Evolutionary conservation across 306 rosid genomes (phyloP).

Genomic region (Acacia melanoxylon): DNA sequence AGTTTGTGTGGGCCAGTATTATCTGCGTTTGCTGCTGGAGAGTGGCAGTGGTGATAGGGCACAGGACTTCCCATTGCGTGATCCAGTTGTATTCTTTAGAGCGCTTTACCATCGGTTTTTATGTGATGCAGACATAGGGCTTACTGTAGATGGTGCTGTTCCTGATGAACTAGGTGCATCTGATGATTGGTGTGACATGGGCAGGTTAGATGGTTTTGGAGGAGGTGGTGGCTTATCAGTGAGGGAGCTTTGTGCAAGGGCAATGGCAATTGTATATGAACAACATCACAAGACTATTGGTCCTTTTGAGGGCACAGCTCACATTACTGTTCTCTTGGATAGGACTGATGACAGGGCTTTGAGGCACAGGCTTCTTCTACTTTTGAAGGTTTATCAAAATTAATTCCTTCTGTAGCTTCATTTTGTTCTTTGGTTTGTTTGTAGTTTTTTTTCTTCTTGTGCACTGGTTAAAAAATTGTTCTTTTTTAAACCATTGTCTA

Average conservation of each 20-base stretch:
- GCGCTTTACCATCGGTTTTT: constrained; percentile 94
- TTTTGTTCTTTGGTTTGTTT: neutral
- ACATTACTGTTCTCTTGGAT: constrained; percentile 92
- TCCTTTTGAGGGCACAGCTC: constrained; percentile 95
- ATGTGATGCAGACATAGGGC: constrained; percentile 98
- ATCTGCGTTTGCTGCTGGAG: constrained; percentile 93
- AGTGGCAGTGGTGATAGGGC: constrained; percentile 95
- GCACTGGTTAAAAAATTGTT: neutral
- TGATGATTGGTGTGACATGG: constrained; percentile 99
- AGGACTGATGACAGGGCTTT: constrained; percentile 97
- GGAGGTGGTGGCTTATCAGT: constrained; percentile 99
- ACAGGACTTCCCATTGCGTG: constrained; percentile 92
- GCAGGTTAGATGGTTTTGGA: constrained; percentile 98
- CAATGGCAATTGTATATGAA: constrained; percentile 97
- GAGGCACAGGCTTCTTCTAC: constrained; percentile 98
- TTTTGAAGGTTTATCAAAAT: constrained; percentile 68
- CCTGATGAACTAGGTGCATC: constrained; percentile 99
- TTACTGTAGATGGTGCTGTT: constrained; percentile 95
- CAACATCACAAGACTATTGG: constrained; percentile 86
- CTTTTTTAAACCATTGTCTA: constrained; percentile 2
- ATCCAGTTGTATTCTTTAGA: constrained; percentile 94
- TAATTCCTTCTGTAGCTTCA: constrained; percentile 6
- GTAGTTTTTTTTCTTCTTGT: neutral
- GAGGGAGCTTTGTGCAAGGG: constrained; percentile 98
- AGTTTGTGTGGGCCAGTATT: constrained; percentile 99